Percentiles rank a stretch among this genome's conserved stretches.
Evolutionary conservation across 2,329 filamentous ascomycete species (phyloP).

Genomic region (Lachnellula arida): DNA sequence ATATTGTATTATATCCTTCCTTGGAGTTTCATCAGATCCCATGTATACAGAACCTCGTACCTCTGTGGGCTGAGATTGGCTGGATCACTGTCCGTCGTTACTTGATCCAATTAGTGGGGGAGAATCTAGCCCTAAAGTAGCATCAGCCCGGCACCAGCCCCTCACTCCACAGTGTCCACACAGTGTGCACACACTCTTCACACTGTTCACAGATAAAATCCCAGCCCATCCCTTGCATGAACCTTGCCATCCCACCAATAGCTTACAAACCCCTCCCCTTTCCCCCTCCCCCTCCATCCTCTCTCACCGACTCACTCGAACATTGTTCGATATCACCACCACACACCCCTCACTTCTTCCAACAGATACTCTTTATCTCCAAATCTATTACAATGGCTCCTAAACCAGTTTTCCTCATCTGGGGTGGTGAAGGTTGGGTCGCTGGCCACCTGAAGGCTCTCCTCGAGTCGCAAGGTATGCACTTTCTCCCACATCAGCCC

Average conservation of each 20-base stretch:
- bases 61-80: no score
- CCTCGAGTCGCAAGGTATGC: constrained; percentile 46
- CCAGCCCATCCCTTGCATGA: constrained; percentile 1
- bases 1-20: no score
- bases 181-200: background rate
- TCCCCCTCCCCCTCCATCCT: background rate
- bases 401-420: constrained; percentile 52
- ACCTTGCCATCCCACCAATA: background rate
- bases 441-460: constrained; percentile 56
- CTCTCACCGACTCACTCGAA: constrained; percentile 4
- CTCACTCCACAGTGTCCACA: background rate
- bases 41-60: background rate
- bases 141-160: background rate
- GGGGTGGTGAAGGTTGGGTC: constrained; percentile 61
- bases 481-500: background rate
- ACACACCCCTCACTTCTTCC: background rate
- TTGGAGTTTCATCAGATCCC: no score
- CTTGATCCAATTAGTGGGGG: background rate
- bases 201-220: background rate
- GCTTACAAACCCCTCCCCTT: constrained; percentile 6
- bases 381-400: constrained; percentile 18
- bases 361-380: background rate
- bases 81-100: background rate
- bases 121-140: background rate
- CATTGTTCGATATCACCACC: background rate